These are phyloP conservation scores for Entrophospora sp. DNA, from an alignment of 192 early-diverging fungal species.

Conservation along the genomic window DNA sequence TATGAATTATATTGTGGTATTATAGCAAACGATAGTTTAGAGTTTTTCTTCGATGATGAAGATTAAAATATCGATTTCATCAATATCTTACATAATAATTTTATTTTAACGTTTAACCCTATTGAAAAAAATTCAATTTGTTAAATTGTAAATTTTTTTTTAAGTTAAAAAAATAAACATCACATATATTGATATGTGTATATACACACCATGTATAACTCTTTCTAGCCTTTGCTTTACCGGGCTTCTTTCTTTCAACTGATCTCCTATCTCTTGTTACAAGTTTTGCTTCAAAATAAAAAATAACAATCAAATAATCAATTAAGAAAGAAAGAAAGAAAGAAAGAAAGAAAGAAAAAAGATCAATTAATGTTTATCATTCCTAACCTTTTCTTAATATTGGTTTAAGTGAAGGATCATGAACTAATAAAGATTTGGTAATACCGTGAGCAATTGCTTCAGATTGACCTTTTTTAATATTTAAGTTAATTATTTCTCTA, in stretches of 20 bases:
- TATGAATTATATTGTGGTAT: too few species aligned
- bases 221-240: conserved; percentile 87
- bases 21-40: too few species aligned
- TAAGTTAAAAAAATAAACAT: neutral
- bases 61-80: too few species aligned
- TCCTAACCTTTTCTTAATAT: conserved; percentile 42
- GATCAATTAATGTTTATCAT: neutral
- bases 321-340: too few species aligned
- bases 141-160: neutral
- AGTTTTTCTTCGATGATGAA: too few species aligned
- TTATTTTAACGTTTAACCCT: conserved; percentile 8
- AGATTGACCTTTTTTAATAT: conserved; percentile 56
- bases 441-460: conserved; percentile 78
- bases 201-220: conserved; percentile 66
- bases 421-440: conserved; percentile 59
- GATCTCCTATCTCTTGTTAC: conserved; percentile 60
- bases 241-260: conserved; percentile 95
- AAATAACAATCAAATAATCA: neutral
- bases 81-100: too few species aligned
- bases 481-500: too few species aligned
- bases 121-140: neutral
- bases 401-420: conserved; percentile 50
- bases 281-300: conserved; percentile 29
- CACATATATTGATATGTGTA: neutral
- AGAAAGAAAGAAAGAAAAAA: too few species aligned